phyloP scores from a whole-genome alignment of 495 filamentous ascomycete species.

The Chaetomium tenue region DNA sequence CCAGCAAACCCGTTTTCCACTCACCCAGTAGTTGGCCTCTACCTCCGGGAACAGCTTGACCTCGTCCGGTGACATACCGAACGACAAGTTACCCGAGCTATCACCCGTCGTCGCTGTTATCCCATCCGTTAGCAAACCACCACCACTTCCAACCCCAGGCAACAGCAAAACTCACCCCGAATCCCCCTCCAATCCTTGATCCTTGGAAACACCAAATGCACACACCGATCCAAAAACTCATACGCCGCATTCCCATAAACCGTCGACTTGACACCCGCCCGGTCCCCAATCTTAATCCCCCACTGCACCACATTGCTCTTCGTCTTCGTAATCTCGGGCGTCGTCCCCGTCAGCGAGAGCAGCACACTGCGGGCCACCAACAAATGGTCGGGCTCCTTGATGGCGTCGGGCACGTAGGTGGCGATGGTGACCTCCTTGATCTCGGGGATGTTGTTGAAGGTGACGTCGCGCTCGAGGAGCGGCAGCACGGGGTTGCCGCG shows the following conservation, averaged over 20 bases:
- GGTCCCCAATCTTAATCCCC: slow-evolving; percentile 53
- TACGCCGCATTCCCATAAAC: slow-evolving; percentile 77
- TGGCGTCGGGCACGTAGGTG: slow-evolving; percentile 62
- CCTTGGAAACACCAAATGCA: slow-evolving; percentile 85
- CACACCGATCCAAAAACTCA: slow-evolving; percentile 78
- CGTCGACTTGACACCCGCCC: slow-evolving; percentile 65
- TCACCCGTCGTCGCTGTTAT: slow-evolving; percentile 63
- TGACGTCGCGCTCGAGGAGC: slow-evolving; percentile 72
- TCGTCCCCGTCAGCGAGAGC: slow-evolving; percentile 81
- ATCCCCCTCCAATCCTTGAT: slow-evolving; percentile 95
- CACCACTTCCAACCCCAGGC: neutral
- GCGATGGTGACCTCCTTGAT: slow-evolving; percentile 78
- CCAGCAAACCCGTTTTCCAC: slow-evolving; percentile 37
- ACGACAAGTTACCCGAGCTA: slow-evolving; percentile 79
- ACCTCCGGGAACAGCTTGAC: slow-evolving; percentile 87
- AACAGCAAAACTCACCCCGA: slow-evolving; percentile 48
- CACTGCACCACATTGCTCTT: slow-evolving; percentile 65
- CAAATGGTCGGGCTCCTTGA: slow-evolving; percentile 63
- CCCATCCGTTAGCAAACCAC: neutral
- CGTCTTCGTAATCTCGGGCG: slow-evolving; percentile 65
- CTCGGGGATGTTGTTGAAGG: slow-evolving; percentile 80
- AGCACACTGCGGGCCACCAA: slow-evolving; percentile 79
- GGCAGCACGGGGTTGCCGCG: slow-evolving; percentile 63
- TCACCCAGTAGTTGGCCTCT: slow-evolving; percentile 86
- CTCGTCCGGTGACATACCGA: slow-evolving; percentile 68